Evolutionary conservation across 2,329 filamentous ascomycete species (phyloP), one percentile per base, ranked within the genome.

Genomic region (Fusarium domesticum): DNA sequence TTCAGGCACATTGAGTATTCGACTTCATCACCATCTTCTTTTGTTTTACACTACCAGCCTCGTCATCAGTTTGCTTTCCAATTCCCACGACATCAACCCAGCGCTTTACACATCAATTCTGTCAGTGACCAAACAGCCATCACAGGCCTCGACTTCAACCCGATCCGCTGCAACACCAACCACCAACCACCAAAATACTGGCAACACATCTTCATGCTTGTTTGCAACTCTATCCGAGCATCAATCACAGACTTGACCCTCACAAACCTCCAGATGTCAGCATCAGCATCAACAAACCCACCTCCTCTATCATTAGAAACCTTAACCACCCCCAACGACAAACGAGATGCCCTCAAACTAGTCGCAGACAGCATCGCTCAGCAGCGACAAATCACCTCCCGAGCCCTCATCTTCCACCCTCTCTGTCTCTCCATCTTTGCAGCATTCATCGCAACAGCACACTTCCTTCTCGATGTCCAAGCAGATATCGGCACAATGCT

Each of bases 361-460:
- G 76, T 95, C 36, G 83, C 87, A 41, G 88, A 93, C 69, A 88
- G 84, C 53, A 81, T 95, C 43, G 87, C 88, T 18, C 86, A 95
- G 63, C 89, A 93, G 69, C 83, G 87, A 41, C 84, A 89, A 64
- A 66, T 77, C 5, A 82, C 87, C 6, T 80, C 82, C 12, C 70
- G 72, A 38, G 70, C 78, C 48, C 69, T 93, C 48, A 74, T 89
- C 51, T 79, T 78, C 59, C 80, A 89, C 65, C 80, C 79, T 0
- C 61, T 76, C 17, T 69, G 72, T 35, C 56, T 83, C 2, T 65
- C 73, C 5, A 61, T 70, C 11, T 69, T 81, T 15, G 52, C 67
- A 32, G 62, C 65, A 3, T 55, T 76, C 7, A 51, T 63, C 10
- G 70, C 66, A 1, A 43, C 68, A 18, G 61, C 70, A n/a, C 73